phyloP scores from a whole-genome alignment of 2,329 filamentous ascomycete genomes.

The Oidium heveae region DNA sequence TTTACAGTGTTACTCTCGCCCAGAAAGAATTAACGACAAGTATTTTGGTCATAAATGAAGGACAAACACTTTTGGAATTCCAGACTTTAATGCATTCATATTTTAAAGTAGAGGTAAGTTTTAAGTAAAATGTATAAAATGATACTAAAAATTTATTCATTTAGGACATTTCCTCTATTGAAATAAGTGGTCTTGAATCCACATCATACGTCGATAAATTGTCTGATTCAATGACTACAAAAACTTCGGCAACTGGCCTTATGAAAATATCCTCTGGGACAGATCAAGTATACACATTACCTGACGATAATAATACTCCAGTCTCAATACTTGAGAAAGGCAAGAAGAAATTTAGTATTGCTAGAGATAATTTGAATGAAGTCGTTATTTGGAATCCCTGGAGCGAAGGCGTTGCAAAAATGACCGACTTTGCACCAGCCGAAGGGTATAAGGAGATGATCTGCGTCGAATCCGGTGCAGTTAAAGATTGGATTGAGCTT shows the following conservation, averaged over 20 bases:
- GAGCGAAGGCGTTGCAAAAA: constrained; percentile 57
- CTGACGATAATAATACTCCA: constrained; percentile 30
- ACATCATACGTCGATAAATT: constrained; percentile 71
- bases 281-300: constrained; percentile 67
- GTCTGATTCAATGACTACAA: constrained; percentile 24
- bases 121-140: neutral
- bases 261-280: constrained; percentile 54
- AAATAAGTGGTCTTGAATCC: constrained; percentile 50
- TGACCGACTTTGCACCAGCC: constrained; percentile 71
- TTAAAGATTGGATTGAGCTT: constrained; percentile 58
- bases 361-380: constrained; percentile 64
- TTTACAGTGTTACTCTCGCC: constrained; percentile 77
- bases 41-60: constrained; percentile 75
- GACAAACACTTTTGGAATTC: constrained; percentile 58
- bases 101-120: constrained; percentile 47
- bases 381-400: constrained; percentile 96
- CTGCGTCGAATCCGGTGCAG: constrained; percentile 75
- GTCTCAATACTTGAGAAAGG: constrained; percentile 37
- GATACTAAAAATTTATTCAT: neutral
- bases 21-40: constrained; percentile 53
- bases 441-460: constrained; percentile 85
- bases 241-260: constrained; percentile 31
- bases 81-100: constrained; percentile 86
- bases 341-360: constrained; percentile 42
- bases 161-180: constrained; percentile 54